phyloP scores from a whole-genome alignment of 306 rosid genomes.

The Fragaria ananassa region DNA sequence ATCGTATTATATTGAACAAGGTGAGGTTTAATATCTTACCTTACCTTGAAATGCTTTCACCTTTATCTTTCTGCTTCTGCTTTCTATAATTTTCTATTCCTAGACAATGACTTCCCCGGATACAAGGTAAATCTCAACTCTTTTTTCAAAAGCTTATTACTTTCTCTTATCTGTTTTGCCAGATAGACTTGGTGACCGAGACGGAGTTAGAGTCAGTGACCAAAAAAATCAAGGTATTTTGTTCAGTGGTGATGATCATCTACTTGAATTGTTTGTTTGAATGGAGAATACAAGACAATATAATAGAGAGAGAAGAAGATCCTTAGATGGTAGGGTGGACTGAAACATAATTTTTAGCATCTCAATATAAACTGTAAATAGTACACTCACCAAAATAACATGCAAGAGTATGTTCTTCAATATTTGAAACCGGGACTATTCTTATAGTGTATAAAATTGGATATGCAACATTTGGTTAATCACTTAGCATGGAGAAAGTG shows the following conservation, averaged over 20 bases:
- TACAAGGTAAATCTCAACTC: neutral
- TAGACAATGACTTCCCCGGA: neutral
- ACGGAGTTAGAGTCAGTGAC: conserved; percentile 60
- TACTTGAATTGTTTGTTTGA: neutral
- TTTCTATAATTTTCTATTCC: neutral
- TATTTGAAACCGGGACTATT: neutral
- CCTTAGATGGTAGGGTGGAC: neutral
- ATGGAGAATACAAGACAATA: neutral
- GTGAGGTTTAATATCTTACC: conserved; percentile 33
- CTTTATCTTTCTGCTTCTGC: conserved; percentile 10
- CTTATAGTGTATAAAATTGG: neutral
- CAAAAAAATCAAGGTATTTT: conserved; percentile 63
- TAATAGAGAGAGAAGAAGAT: neutral
- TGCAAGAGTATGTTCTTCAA: neutral
- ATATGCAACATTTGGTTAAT: neutral
- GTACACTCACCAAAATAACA: neutral
- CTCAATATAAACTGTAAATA: neutral
- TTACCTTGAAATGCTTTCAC: too few species aligned
- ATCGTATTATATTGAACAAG: conserved; percentile 83
- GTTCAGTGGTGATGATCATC: neutral
- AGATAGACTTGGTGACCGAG: conserved; percentile 75
- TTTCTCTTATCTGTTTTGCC: conserved; percentile 33
- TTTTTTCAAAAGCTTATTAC: conserved; percentile 9
- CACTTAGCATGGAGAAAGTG: neutral
- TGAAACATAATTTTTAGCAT: neutral